phyloP scores from a whole-genome alignment of 2,329 filamentous ascomycete genomes.

The Cercospora sp. region DNA sequence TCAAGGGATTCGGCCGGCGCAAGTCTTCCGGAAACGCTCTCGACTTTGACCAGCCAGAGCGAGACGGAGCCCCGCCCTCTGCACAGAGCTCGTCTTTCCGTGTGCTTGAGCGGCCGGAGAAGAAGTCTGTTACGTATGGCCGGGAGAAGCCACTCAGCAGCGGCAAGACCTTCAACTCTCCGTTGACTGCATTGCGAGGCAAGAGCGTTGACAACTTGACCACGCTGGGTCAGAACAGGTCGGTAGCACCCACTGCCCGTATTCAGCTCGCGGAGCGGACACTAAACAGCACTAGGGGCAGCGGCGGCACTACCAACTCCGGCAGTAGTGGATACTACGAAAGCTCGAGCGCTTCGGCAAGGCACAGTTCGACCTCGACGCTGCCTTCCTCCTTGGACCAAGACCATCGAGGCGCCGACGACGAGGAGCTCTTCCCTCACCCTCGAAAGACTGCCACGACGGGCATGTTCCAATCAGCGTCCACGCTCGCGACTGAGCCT shows the following conservation, averaged over 20 bases:
- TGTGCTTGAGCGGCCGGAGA: conserved; percentile 54
- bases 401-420: conserved; percentile 37
- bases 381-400: conserved; percentile 56
- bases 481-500: conserved; percentile 39
- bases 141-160: conserved; percentile 27
- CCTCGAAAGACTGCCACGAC: conserved; percentile 40
- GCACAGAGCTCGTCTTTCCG: conserved; percentile 49
- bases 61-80: conserved; percentile 37
- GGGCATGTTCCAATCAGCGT: conserved; percentile 45
- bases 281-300: conserved; percentile 46
- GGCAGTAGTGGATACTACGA: conserved; percentile 47
- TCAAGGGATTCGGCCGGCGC: conserved; percentile 54
- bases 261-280: conserved; percentile 22
- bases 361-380: conserved; percentile 57
- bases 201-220: conserved; percentile 38
- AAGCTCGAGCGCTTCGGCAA: conserved; percentile 47
- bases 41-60: conserved; percentile 38
- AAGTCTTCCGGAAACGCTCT: conserved; percentile 57
- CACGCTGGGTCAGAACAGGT: conserved; percentile 25
- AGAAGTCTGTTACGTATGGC: conserved; percentile 39
- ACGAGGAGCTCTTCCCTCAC: conserved; percentile 39
- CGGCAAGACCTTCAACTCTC: conserved; percentile 42
- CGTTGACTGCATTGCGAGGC: conserved; percentile 37
- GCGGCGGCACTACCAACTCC: conserved; percentile 52
- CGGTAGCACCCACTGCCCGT: conserved; percentile 19